A percentile compares a stretch with the other conserved stretches of the same genome.
Conservation (phyloP, 805 yeast species). For the Kluyveromyces wickerhamii region DNA sequence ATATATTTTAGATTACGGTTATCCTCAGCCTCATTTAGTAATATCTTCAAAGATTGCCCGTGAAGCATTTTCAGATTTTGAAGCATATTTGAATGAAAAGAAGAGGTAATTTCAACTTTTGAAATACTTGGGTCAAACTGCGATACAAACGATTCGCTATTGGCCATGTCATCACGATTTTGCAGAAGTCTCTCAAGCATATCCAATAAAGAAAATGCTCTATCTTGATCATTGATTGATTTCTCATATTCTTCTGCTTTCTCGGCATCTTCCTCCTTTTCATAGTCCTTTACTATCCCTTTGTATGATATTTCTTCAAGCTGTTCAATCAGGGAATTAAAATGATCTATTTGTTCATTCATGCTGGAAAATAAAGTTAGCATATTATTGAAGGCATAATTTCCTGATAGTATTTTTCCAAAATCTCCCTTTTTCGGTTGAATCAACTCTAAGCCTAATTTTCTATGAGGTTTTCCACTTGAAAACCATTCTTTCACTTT, state of each 20-base stretch:
- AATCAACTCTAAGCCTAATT: background rate
- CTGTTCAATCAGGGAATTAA: constrained; percentile 15
- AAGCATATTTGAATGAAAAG: constrained; percentile 26
- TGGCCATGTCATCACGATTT: constrained; percentile 33
- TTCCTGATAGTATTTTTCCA: background rate
- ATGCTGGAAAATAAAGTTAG: constrained; percentile 6
- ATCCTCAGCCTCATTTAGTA: constrained; percentile 29
- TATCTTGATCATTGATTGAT: constrained; percentile 69
- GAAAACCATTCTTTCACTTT: constrained; percentile 16
- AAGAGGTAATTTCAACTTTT: constrained; percentile 27
- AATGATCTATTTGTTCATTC: constrained; percentile 22
- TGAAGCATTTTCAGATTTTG: constrained; percentile 15
- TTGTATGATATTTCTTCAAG: constrained; percentile 16
- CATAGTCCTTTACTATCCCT: constrained; percentile 24
- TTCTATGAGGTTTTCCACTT: constrained; percentile 4
- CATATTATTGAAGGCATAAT: background rate
- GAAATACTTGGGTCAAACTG: constrained; percentile 7
- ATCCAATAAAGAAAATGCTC: constrained; percentile 50
- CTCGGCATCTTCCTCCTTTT: constrained; percentile 29
- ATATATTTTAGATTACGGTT: constrained; percentile 16
- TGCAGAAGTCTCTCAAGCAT: constrained; percentile 40
- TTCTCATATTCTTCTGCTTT: constrained; percentile 74
- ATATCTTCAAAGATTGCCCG: constrained; percentile 24
- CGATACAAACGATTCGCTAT: constrained; percentile 6
- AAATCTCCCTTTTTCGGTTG: background rate